These are phyloP conservation scores for Cicer bijugum DNA, from an alignment of 306 rosid genomes.

Conservation along the genomic window DNA sequence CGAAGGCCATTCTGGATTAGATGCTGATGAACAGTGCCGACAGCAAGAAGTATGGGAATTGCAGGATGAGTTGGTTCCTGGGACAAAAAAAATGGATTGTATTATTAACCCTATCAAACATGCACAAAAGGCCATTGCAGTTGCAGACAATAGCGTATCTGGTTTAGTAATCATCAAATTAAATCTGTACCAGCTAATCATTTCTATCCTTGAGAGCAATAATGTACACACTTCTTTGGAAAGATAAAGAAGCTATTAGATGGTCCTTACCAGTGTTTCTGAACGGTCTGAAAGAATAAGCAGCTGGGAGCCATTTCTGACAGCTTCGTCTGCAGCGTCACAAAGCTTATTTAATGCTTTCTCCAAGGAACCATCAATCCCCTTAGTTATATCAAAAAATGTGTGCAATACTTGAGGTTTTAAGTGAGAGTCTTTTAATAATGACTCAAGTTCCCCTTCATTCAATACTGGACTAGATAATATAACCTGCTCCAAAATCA, in stretches of 20 bases:
- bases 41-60: slow-evolving; percentile 95
- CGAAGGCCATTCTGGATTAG: slow-evolving; percentile 93
- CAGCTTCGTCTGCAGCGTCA: slow-evolving; percentile 99
- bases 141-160: slow-evolving; percentile 31
- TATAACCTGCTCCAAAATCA: slow-evolving; percentile 69
- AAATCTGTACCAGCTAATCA: slow-evolving; percentile 26
- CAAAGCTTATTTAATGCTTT: slow-evolving; percentile 77
- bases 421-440: slow-evolving; percentile 72
- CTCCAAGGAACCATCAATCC: slow-evolving; percentile 91
- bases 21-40: slow-evolving; percentile 99
- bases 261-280: slow-evolving; percentile 72
- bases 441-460: slow-evolving; percentile 90
- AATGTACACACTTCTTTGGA: slow-evolving; percentile 17
- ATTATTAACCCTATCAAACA: slow-evolving; percentile 39
- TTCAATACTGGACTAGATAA: slow-evolving; percentile 91
- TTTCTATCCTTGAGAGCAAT: slow-evolving; percentile 27
- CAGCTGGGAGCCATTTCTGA: slow-evolving; percentile 90
- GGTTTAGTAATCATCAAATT: slow-evolving; percentile 10
- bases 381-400: slow-evolving; percentile 87
- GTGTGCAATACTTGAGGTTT: slow-evolving; percentile 82
- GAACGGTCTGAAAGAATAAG: slow-evolving; percentile 93
- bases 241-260: slow-evolving; percentile 34
- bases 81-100: slow-evolving; percentile 28
- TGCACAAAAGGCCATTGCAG: not conserved
- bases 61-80: slow-evolving; percentile 96